phyloP scores from a whole-genome alignment of 2,329 filamentous ascomycete species.

The Bipolaris bicolor region DNA sequence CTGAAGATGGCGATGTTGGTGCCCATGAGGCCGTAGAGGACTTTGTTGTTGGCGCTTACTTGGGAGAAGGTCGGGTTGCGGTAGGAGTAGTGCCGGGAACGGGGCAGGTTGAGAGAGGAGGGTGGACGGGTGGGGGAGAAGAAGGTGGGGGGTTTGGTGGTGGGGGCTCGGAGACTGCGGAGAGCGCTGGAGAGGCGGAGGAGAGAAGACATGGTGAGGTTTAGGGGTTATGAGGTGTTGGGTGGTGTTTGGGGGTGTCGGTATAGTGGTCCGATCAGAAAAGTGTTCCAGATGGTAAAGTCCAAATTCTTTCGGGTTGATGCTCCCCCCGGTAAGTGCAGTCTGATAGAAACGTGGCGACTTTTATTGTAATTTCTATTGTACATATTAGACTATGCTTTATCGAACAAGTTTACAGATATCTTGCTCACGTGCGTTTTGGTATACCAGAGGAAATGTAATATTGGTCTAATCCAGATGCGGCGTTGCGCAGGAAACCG shows the following conservation, averaged over 20 bases:
- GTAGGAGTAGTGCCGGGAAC: slow-evolving; percentile 13
- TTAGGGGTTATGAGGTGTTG: not conserved
- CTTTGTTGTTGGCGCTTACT: slow-evolving; percentile 19
- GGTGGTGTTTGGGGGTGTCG: not conserved
- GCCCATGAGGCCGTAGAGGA: slow-evolving; percentile 49
- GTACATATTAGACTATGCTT: not conserved
- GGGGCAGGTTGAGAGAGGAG: slow-evolving; percentile 11
- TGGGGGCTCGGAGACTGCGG: slow-evolving; percentile 12
- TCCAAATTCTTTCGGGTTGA: not conserved
- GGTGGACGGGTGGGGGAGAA: slow-evolving; percentile 23
- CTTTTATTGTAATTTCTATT: not conserved
- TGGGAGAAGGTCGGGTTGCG: slow-evolving; percentile 1
- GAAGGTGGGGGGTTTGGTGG: slow-evolving; percentile 26
- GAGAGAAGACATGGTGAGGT: slow-evolving; percentile 11
- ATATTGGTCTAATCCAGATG: not conserved
- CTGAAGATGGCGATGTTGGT: slow-evolving; percentile 51
- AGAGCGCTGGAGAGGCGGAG: slow-evolving; percentile 16
- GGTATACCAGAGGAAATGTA: not conserved
- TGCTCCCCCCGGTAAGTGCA: not conserved
- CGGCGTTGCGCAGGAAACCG: not conserved
- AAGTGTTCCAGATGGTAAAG: not conserved
- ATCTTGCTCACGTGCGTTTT: not conserved
- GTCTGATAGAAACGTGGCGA: not conserved
- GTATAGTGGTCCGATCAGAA: not conserved
- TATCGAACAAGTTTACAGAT: not conserved